Evolutionary conservation across 495 filamentous ascomycete species (phyloP), one percentile per base, ranked within the genome.

Genomic region (Xylaria castorea): DNA sequence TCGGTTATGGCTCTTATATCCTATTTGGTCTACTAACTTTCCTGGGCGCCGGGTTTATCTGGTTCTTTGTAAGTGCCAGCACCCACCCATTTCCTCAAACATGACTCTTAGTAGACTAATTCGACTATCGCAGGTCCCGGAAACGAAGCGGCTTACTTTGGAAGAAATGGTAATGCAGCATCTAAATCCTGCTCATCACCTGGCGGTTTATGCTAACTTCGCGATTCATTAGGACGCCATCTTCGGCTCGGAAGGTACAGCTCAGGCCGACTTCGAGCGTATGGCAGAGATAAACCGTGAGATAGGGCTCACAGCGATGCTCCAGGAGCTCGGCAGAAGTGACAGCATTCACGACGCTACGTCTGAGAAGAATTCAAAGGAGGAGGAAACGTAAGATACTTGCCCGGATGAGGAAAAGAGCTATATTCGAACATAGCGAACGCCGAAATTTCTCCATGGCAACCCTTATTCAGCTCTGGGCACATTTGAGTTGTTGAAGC

Each of bases 1-100:
- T 94, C 73, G 86, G 87, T 3, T 95, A 91, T 81, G 93, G 92
- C 70, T 94, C 93, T 11, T 95, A 93, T 75, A 89, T 94, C 71
- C 87, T 95, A 76, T 95, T 95, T 75, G 93, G 92, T 0, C 74
- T 91, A 8, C 83, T 94, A 67, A 93, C 90, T 71, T 89, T 90
- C 68, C 73, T 91, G 8, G 92, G 91, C 32, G 90, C 90, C 1
- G 82, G 84, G n/a, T 95, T 94, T 72, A 87, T 93, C 51, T 93
- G 83, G 83, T 92, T 92, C 82, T 90, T 91, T 70, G 87, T 94
- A 42, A 40, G 51, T 51, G n/a, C 4, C 11, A 1, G 1, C 4
- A 14, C 60, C 25, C 4, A 8, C 40, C 30, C 14, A 20, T 3
- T 20, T 32, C 16, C 18, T 3, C 2, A 5, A 25, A 12, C 1